These are phyloP conservation scores for Nidularia sp. DNA, from an alignment of 768 basidiomycete genomes.

Conservation along the genomic window DNA sequence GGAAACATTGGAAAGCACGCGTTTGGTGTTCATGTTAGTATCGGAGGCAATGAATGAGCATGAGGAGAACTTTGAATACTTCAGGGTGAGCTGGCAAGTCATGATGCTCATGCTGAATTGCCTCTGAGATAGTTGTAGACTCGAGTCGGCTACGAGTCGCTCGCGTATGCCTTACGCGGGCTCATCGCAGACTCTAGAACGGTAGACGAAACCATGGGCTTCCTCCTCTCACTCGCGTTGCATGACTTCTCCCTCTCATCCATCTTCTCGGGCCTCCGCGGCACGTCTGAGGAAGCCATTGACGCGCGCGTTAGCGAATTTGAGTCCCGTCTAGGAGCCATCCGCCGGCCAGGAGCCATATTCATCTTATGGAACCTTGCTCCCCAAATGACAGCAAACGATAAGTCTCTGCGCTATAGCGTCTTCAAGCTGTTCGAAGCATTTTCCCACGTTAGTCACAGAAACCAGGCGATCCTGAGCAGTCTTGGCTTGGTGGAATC, in stretches of 20 bases:
- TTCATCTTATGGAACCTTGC: conserved; percentile 53
- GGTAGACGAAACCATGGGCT: conserved; percentile 56
- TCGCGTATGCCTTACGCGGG: conserved; percentile 54
- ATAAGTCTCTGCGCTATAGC: conserved; percentile 42
- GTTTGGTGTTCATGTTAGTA: conserved; percentile 59
- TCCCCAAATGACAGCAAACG: conserved; percentile 26
- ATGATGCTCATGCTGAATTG: too few relatives aligned
- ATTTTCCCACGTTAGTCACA: conserved; percentile 55
- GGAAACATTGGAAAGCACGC: conserved; percentile 47
- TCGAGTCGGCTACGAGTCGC: conserved; percentile 60
- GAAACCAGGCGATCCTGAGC: conserved; percentile 67
- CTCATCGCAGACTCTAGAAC: conserved; percentile 45
- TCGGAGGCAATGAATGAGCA: conserved; percentile 62
- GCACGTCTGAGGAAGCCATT: conserved; percentile 27
- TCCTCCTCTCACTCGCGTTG: conserved; percentile 64
- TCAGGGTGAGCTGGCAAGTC: conserved; percentile 45
- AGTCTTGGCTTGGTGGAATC: conserved; percentile 50
- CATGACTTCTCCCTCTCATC: conserved; percentile 57
- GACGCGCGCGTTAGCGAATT: conserved; percentile 38
- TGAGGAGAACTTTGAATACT: conserved; percentile 54
- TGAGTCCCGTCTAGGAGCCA: conserved; percentile 39
- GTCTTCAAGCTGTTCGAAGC: conserved; percentile 62
- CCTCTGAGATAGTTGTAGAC: conserved; percentile 23
- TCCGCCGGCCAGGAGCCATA: conserved; percentile 59
- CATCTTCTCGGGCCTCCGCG: conserved; percentile 48